Evolutionary conservation across 1,284 basidiomycete species (phyloP), one percentile per base, ranked within the genome.

Genomic region (Malassezia dermatis): DNA sequence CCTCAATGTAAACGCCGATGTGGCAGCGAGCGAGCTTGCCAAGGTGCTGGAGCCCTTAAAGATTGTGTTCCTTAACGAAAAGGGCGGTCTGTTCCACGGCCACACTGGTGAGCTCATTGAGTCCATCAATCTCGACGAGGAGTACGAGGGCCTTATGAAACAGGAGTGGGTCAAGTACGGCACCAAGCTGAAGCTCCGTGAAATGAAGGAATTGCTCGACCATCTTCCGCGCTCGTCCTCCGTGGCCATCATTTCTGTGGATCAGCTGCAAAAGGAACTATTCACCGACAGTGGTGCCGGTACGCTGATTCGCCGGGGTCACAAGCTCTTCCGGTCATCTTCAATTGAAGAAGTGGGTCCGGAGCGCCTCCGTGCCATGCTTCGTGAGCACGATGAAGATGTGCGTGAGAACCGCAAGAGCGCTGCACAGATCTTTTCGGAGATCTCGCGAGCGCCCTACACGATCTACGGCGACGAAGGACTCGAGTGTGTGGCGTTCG

Each of bases 111-210:
- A 73, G 57, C 63, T 73, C 77, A 78, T 98, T 53, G 87, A 89
- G 68, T 83, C 88, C 40, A 96, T 99, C 79, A 99, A 98, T 78
- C 79, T 99, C 53, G 93, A 99, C 75, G 93, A 98, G 81, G 93
- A 99, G 79, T 98, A 95, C 77, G 88, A 94, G 64, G 82, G 82
- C 37, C 82, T 99, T 58, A 89, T 98, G 90, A 94, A 91, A 75
- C 86, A 96, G 78, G 83, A 90, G n/a, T 99, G 94, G 93, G 93
- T 99, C 78, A 95, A 95, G 77, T 96, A 85, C 75, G 93, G 93
- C 63, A 98, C 94, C 66, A 99, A 99, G 78, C 87, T 99, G 78
- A 98, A 98, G 79, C 82, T 99, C 49, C 86, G 93, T 65, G 93
- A 98, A 78, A 96, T 98, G 81, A 99, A 99, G 79, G 93, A 98